These are phyloP conservation scores for Polytolypa hystricis DNA, from an alignment of 2,329 filamentous ascomycete species.

Conservation along the genomic window DNA sequence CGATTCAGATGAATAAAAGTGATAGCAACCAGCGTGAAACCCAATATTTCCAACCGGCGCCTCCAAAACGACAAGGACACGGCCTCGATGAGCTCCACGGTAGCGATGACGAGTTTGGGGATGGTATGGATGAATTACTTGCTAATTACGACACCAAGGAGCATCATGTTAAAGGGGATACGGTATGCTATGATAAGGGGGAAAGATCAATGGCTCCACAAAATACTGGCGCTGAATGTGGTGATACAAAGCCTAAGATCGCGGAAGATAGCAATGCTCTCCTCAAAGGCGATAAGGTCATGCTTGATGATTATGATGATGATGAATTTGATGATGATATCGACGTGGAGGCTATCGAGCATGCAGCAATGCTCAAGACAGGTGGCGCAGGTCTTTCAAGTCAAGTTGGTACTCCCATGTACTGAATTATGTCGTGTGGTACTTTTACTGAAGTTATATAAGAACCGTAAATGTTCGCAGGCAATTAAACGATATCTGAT, in stretches of 20 bases:
- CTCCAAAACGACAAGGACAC: too few species aligned
- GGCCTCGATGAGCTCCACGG: slow-evolving; percentile 64
- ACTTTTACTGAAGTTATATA: slow-evolving; percentile 57
- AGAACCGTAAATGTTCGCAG: slow-evolving; percentile 50
- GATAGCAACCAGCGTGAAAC: too few species aligned
- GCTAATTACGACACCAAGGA: slow-evolving; percentile 40
- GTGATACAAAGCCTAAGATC: too few species aligned
- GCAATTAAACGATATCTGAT: slow-evolving; percentile 82
- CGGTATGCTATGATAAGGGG: too few species aligned
- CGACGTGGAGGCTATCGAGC: slow-evolving; percentile 55
- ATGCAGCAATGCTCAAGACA: slow-evolving; percentile 42
- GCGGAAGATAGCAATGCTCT: too few species aligned
- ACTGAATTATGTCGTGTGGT: slow-evolving; percentile 11
- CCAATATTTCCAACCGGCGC: too few species aligned
- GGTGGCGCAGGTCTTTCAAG: slow-evolving; percentile 58
- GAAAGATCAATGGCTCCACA: too few species aligned
- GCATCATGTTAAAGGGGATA: too few species aligned
- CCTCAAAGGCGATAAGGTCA: too few species aligned
- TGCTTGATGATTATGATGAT: slow-evolving; percentile 28
- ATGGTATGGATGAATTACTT: slow-evolving; percentile 47
- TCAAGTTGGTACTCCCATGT: slow-evolving; percentile 46
- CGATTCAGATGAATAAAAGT: too few species aligned
- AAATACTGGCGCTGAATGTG: too few species aligned
- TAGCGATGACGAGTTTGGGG: slow-evolving; percentile 51
- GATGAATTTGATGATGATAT: slow-evolving; percentile 64